phyloP scores from a whole-genome alignment of 768 basidiomycete species.

The Leccinum longicurvipes region DNA sequence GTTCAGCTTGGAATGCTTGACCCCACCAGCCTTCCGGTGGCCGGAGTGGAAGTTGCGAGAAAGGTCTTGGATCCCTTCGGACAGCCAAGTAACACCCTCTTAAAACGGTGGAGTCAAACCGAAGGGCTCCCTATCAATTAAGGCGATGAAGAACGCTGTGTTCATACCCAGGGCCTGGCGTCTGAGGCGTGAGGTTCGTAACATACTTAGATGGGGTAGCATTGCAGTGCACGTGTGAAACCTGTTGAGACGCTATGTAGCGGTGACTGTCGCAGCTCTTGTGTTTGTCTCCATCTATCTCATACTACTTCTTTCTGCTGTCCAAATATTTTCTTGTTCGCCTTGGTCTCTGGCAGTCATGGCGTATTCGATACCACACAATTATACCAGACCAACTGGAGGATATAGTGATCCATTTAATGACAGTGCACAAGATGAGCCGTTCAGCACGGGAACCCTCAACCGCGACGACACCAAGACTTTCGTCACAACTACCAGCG shows the following conservation, averaged over 20 bases:
- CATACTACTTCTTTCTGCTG: not conserved
- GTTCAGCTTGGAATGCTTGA: conserved; percentile 42
- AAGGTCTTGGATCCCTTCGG: conserved; percentile 44
- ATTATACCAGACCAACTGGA: conserved; percentile 9
- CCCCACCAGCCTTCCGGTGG: conserved; percentile 31
- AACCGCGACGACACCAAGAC: conserved; percentile 18
- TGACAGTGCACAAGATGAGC: conserved; percentile 22
- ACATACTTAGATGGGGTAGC: not conserved
- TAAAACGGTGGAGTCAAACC: conserved; percentile 36
- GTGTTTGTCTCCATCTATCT: not conserved
- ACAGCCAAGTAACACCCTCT: conserved; percentile 37
- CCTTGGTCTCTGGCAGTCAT: conserved; percentile 26
- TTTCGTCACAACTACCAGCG: conserved; percentile 22
- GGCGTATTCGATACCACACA: conserved; percentile 17
- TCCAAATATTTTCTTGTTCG: conserved; percentile 3
- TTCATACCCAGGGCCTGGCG: not conserved
- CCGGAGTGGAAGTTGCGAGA: conserved; percentile 38
- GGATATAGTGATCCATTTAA: conserved; percentile 25
- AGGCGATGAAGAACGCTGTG: not conserved
- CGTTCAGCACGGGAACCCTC: conserved; percentile 14
- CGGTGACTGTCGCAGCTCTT: not conserved
- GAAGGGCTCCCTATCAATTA: conserved; percentile 33
- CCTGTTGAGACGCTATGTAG: not conserved
- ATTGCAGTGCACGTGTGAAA: conserved; percentile 19
- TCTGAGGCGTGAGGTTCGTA: not conserved